Evolutionary conservation across 208 protist genomes (phyloP).

Genomic region (Acanthamoeba divionensis): DNA sequence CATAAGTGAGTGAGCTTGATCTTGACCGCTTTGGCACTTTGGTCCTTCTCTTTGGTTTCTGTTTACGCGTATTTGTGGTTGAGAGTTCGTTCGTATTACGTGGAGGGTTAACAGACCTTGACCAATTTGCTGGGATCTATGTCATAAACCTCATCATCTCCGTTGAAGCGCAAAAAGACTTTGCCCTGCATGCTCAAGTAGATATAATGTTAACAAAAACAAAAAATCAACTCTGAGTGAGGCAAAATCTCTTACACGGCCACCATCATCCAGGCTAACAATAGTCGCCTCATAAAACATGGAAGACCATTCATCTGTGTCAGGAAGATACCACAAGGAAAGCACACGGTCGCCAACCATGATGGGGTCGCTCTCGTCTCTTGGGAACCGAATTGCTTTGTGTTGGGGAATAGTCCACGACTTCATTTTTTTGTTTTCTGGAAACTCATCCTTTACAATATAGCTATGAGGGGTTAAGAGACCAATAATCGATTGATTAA

Average conservation of each 20-base stretch:
- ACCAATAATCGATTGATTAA: no score
- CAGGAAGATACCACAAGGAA: slow-evolving; percentile 23
- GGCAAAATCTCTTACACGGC: neutral
- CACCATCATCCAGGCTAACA: neutral
- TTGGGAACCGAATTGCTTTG: slow-evolving; percentile 32
- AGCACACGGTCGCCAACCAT: neutral
- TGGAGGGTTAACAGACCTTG: neutral
- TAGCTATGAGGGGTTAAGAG: neutral
- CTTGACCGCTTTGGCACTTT: no score
- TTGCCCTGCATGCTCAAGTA: neutral
- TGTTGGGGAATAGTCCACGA: slow-evolving; percentile 41
- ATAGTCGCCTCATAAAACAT: slow-evolving; percentile 46
- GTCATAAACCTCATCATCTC: slow-evolving; percentile 6
- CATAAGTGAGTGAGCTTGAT: no score
- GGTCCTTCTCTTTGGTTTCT: no score
- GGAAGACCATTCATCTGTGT: slow-evolving; percentile 39
- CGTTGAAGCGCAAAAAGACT: neutral
- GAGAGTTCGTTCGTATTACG: no score
- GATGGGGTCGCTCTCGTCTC: neutral
- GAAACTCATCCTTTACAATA: slow-evolving; percentile 38
- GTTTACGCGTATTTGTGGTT: no score
- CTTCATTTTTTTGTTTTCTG: slow-evolving; percentile 34
- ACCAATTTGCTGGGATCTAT: slow-evolving; percentile 12
- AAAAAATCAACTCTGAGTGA: neutral
- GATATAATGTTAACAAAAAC: neutral